phyloP scores from a whole-genome alignment of 495 filamentous ascomycete genomes.

The Xylaria palmicola region DNA sequence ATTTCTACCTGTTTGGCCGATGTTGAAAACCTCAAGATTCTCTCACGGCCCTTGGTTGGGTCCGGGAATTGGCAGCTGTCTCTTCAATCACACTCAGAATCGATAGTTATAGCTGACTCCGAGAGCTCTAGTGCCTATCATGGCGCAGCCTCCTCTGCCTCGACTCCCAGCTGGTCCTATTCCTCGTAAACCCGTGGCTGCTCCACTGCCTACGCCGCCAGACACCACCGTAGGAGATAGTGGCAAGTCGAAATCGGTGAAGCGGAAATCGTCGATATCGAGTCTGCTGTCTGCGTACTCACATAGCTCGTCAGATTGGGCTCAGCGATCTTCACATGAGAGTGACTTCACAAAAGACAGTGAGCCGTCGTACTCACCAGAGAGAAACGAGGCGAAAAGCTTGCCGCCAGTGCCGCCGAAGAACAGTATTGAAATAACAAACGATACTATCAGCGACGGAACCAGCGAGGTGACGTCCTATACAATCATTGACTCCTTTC shows the following conservation, averaged over 20 bases:
- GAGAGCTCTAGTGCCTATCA: too few species aligned
- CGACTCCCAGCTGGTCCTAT: constrained; percentile 22
- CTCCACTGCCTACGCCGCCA: constrained; percentile 19
- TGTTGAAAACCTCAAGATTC: too few species aligned
- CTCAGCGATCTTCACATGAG: constrained; percentile 32
- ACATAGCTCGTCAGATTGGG: constrained; percentile 37
- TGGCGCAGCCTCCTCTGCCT: constrained; percentile 9
- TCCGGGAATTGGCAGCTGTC: too few species aligned
- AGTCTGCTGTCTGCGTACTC: constrained; percentile 49
- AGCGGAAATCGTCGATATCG: constrained; percentile 40
- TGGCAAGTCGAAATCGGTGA: constrained; percentile 26
- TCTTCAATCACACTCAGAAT: too few species aligned
- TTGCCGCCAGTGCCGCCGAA: constrained; percentile 17
- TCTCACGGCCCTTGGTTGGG: too few species aligned
- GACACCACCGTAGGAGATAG: neutral
- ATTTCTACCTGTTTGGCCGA: too few species aligned
- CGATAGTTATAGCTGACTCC: too few species aligned
- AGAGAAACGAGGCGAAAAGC: constrained; percentile 22
- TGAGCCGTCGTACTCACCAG: constrained; percentile 35
- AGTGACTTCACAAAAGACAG: constrained; percentile 36
- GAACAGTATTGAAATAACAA: constrained; percentile 11
- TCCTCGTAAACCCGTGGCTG: constrained; percentile 28
- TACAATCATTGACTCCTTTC: constrained; percentile 21
- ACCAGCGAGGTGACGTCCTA: constrained; percentile 14
- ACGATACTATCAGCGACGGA: constrained; percentile 15